These are phyloP conservation scores for Rhizopus microsporus DNA, from an alignment of 371 early-diverging fungal genomes.

Conservation along the genomic window DNA sequence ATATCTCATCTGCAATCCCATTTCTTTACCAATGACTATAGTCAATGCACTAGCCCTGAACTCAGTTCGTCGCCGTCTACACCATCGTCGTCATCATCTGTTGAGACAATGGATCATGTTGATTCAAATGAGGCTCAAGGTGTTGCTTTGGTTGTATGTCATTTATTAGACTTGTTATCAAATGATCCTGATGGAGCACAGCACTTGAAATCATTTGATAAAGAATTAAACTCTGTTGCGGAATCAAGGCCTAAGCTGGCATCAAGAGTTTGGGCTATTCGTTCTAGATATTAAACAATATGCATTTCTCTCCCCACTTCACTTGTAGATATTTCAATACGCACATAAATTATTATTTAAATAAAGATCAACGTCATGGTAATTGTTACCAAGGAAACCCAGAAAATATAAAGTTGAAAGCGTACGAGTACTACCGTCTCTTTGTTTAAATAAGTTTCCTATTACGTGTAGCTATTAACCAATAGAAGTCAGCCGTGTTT, in stretches of 20 bases:
- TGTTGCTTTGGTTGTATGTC: conserved; percentile 67
- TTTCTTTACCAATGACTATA: conserved; percentile 14
- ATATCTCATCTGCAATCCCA: conserved; percentile 25
- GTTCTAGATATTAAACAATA: not conserved
- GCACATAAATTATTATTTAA: too few species aligned
- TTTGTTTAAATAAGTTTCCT: too few species aligned
- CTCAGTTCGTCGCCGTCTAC: conserved; percentile 25
- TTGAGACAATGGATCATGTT: conserved; percentile 2
- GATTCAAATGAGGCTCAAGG: conserved; percentile 44
- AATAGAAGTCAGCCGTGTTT: too few species aligned
- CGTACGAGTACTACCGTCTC: too few species aligned
- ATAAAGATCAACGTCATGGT: too few species aligned
- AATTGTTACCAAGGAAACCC: too few species aligned
- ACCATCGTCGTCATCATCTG: conserved; percentile 16
- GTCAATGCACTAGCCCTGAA: conserved; percentile 22
- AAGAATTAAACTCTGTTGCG: conserved; percentile 37
- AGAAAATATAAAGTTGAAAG: too few species aligned
- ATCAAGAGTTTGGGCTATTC: conserved; percentile 28
- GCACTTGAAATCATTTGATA: conserved; percentile 66
- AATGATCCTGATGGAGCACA: conserved; percentile 53
- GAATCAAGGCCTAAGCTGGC: conserved; percentile 43
- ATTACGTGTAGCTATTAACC: too few species aligned
- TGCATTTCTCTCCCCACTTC: too few species aligned
- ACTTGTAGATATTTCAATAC: too few species aligned
- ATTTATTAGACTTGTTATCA: conserved; percentile 69